These are phyloP conservation scores for Lasiosphaeris hirsuta DNA, from an alignment of 495 filamentous ascomycete species.

Conservation along the genomic window DNA sequence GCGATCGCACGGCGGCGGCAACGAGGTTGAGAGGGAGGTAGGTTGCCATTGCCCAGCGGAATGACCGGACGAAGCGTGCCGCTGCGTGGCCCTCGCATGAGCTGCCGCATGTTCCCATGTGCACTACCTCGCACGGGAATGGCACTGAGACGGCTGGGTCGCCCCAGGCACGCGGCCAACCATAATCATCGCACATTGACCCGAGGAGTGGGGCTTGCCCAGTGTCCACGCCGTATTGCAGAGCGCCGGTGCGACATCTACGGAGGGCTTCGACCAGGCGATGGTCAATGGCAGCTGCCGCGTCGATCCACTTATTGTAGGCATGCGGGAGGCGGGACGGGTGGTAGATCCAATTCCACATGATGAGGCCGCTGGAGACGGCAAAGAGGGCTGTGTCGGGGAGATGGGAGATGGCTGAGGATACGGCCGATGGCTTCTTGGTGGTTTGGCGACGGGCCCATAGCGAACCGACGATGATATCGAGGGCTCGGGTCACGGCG, in stretches of 20 bases:
- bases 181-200: constrained; percentile 72
- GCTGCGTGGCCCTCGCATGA: constrained; percentile 78
- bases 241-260: constrained; percentile 57
- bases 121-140: constrained; percentile 84
- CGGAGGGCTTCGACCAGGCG: constrained; percentile 75
- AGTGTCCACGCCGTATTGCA: constrained; percentile 75
- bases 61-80: constrained; percentile 65
- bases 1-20: constrained; percentile 55
- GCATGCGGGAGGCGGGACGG: constrained; percentile 65
- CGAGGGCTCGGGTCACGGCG: constrained; percentile 68
- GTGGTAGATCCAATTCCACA: constrained; percentile 86
- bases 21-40: constrained; percentile 77
- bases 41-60: constrained; percentile 70
- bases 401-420: constrained; percentile 46
- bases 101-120: constrained; percentile 67
- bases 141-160: constrained; percentile 71
- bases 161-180: constrained; percentile 67
- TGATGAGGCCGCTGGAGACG: constrained; percentile 71
- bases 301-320: constrained; percentile 84
- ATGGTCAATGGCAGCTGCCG: constrained; percentile 72
- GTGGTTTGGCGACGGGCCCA: constrained; percentile 54
- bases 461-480: constrained; percentile 63
- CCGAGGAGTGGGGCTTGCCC: constrained; percentile 68
- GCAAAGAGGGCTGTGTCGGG: constrained; percentile 75
- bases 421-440: constrained; percentile 15